Conservation (phyloP, 2,329 filamentous ascomycete genomes). For the Leptographium flavum region DNA sequence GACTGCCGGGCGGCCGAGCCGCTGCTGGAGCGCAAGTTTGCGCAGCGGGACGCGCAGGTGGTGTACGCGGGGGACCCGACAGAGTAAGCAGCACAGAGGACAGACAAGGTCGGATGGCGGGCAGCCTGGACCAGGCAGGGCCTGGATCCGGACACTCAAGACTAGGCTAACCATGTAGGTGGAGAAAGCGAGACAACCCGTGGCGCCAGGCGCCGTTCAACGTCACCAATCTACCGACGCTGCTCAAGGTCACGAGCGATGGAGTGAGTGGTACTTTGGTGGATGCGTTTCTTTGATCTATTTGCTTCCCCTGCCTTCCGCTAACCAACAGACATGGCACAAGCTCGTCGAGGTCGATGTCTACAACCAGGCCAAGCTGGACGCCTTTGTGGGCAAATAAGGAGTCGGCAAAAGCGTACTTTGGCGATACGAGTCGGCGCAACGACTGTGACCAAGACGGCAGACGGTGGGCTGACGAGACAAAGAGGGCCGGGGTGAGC, state of each 20-base stretch:
- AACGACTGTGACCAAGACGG: too few relatives aligned
- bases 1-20: slow-evolving; percentile 3
- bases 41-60: neutral
- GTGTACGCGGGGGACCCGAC: neutral
- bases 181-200: neutral
- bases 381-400: neutral
- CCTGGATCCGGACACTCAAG: neutral
- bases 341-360: slow-evolving; percentile 2
- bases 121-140: too few relatives aligned
- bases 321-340: slow-evolving; percentile 1
- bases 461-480: too few relatives aligned
- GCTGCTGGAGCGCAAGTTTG: neutral
- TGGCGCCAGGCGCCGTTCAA: slow-evolving; percentile 1
- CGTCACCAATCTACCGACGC: slow-evolving; percentile 2
- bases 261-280: neutral
- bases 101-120: too few relatives aligned
- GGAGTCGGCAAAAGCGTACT: too few relatives aligned
- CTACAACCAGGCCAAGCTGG: slow-evolving; percentile 3
- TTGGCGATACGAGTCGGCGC: too few relatives aligned
- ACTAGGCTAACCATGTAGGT: neutral
- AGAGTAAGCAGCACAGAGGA: neutral
- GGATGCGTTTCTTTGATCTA: neutral
- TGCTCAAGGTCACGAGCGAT: slow-evolving; percentile 2
- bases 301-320: too few relatives aligned
- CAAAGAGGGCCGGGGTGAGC: neutral